Base-by-base conservation (phyloP, 208 protist genomes). In the Phytomonas sp. region DNA sequence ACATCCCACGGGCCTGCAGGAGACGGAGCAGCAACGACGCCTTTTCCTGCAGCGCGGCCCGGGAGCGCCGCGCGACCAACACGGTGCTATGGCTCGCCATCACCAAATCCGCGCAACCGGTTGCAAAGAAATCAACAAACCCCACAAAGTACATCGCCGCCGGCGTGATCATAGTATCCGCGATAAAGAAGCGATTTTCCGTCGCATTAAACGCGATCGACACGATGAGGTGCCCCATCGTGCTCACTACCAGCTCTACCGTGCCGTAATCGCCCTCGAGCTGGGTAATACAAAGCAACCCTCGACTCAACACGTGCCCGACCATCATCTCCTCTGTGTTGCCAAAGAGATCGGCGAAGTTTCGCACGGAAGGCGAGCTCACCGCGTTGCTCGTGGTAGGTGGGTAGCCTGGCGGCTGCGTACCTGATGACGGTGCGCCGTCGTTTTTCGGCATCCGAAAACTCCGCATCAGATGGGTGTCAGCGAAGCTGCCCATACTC, bases 11-110 rank as follows among this genome's bases (percentile, higher is more conserved):
- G 9, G 60, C 29, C 32, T 62, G 60, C 32, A 94, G 68, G 8
- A 92, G 74, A 31, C 77, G 74, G 60, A 94, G 36, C 9, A 92
- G 77, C 28, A 89, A 68, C 32, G 71, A 46, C 8, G 84, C 79
- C 29, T 76, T 75, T 17, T 73, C 74, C 46, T 74, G 75, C 51
- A 90, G 68, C 17, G 73, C 73, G 0, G 53, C 32, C 34, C 76
- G 79, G n/a, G 83, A 75, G 43, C 75, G 78, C 1, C 74, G 79
- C 34, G 87, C 80, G 17, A 93, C 78, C 28, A 93, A 71, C 66
- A 95, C 85, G 36, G 82, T 84, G n/a, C 85, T 73, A 59, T 79
- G 72, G 30, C 89, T 80, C 30, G 87, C 85, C 79, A 92, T 89
- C 36, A 95, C 80, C 34, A 95, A 29, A 20, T 84, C 79, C 31